Evolutionary conservation across 2,329 filamentous ascomycete species (phyloP).

Genomic region (Metarhizium rileyi): DNA sequence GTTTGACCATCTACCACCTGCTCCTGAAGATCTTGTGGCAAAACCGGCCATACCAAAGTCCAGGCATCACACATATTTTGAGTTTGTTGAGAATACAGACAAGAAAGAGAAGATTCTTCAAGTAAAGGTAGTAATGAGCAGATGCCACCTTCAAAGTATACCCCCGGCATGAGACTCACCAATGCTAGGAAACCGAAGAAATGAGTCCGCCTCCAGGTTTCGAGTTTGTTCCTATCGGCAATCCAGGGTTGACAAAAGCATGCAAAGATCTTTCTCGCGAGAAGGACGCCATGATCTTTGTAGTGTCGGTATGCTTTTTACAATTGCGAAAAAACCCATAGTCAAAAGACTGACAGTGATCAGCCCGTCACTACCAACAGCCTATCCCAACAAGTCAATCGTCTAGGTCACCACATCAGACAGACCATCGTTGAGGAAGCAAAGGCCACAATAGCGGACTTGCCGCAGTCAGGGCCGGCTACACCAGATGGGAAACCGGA

Average conservation of each 20-base stretch:
- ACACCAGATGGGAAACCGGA: conserved; percentile 33
- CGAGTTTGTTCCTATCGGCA: conserved; percentile 52
- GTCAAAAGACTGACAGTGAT: conserved; percentile 1
- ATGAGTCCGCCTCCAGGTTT: conserved; percentile 48
- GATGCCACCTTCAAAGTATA: conserved; percentile 2
- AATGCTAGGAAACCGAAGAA: conserved; percentile 40
- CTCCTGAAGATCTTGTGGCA: conserved; percentile 26
- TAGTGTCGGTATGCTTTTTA: conserved; percentile 44
- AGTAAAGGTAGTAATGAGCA: conserved; percentile 39
- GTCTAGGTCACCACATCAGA: conserved; percentile 51
- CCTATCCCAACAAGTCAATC: conserved; percentile 44
- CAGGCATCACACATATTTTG: conserved; percentile 53
- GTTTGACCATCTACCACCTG: conserved; percentile 23
- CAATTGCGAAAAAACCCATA: not conserved
- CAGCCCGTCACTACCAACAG: conserved; percentile 21
- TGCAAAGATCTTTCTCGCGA: conserved; percentile 59
- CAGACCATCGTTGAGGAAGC: conserved; percentile 50
- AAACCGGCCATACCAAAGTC: conserved; percentile 32
- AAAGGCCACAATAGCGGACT: conserved; percentile 18
- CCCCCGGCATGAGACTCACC: conserved; percentile 18
- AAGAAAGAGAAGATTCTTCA: conserved; percentile 58
- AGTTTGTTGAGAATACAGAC: conserved; percentile 54
- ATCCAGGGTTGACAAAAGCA: conserved; percentile 47
- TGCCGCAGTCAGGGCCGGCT: conserved; percentile 12
- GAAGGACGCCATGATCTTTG: conserved; percentile 53